These are phyloP conservation scores for Glonium stellatum DNA, from an alignment of 495 filamentous ascomycete species.

Conservation along the genomic window DNA sequence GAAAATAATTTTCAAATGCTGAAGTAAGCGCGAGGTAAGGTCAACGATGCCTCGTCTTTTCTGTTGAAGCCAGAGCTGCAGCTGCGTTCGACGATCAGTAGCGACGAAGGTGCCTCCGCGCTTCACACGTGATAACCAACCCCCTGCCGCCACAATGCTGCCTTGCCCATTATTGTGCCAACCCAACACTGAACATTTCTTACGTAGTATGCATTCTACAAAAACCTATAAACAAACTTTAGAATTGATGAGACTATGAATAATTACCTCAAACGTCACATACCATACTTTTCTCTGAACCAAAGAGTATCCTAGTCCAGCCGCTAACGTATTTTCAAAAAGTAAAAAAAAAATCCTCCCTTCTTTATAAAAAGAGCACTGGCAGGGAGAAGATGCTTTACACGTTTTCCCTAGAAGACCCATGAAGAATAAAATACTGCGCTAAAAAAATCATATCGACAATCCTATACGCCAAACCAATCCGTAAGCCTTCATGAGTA, in stretches of 20 bases:
- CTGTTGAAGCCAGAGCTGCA: not conserved
- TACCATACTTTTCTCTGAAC: not conserved
- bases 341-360: not conserved
- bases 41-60: not conserved
- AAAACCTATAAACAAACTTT: not conserved
- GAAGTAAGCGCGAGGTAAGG: not conserved
- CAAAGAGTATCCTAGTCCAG: not conserved
- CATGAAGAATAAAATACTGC: not conserved
- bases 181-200: too few relatives aligned
- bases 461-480: not conserved
- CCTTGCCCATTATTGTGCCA: too few relatives aligned
- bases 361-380: not conserved
- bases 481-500: conserved; percentile 46
- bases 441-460: not conserved
- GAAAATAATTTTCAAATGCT: not conserved
- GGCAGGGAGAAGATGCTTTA: not conserved
- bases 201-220: not conserved
- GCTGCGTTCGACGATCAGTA: not conserved
- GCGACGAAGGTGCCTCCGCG: not conserved
- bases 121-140: not conserved
- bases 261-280: not conserved
- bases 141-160: not conserved
- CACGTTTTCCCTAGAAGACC: not conserved
- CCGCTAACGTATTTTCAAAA: not conserved
- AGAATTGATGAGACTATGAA: not conserved